A percentile compares a stretch with the other conserved stretches of the same genome.
phyloP scores from a whole-genome alignment of 345 rosid genomes.

The Lenwebbia sp. region DNA sequence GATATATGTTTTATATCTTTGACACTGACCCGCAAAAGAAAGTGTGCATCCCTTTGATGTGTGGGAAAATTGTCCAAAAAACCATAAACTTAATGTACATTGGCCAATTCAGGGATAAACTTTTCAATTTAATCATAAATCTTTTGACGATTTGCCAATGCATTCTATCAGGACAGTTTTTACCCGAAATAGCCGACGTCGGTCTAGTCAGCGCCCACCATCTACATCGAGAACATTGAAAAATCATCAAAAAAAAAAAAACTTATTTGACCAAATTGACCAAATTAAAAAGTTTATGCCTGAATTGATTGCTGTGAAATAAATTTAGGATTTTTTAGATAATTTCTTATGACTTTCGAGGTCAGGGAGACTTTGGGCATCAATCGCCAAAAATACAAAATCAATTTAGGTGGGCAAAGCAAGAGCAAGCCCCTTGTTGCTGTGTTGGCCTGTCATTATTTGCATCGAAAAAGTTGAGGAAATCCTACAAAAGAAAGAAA shows the following conservation, averaged over 20 bases:
- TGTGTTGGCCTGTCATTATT: background rate
- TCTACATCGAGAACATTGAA: too few relatives aligned
- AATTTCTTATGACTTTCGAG: too few relatives aligned
- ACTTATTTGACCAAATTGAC: too few relatives aligned
- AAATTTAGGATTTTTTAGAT: too few relatives aligned
- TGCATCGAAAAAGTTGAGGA: background rate
- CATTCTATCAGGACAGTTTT: background rate
- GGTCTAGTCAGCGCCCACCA: background rate
- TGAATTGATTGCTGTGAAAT: too few relatives aligned
- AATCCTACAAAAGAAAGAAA: background rate
- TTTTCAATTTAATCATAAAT: too few relatives aligned
- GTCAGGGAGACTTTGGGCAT: background rate
- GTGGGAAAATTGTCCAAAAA: background rate
- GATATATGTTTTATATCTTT: background rate
- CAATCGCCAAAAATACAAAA: background rate
- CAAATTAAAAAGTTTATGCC: too few relatives aligned
- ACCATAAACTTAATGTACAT: background rate
- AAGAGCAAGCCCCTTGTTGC: background rate
- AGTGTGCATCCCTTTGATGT: background rate
- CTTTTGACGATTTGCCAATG: too few relatives aligned
- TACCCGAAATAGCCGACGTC: background rate
- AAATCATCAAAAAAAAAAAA: too few relatives aligned
- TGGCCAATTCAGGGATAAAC: background rate
- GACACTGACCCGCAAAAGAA: background rate
- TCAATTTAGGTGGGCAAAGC: background rate